phyloP scores from a whole-genome alignment of 73 alveolate species.

The Diophrys sp. region DNA sequence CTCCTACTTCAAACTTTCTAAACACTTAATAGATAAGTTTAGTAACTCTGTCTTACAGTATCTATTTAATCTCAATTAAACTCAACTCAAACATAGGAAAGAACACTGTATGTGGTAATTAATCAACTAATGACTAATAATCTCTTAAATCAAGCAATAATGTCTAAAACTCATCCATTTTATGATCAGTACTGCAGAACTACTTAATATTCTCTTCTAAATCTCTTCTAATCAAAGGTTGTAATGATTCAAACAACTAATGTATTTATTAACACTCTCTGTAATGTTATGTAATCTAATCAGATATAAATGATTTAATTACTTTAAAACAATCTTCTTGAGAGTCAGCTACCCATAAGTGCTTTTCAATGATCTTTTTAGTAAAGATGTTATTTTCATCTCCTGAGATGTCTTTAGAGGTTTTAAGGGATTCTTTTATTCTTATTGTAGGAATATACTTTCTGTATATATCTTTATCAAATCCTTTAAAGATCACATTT shows the following conservation, averaged over 20 bases:
- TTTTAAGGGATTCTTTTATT: conserved; percentile 17
- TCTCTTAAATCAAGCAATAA: conserved; percentile 31
- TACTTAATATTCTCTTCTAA: conserved; percentile 18
- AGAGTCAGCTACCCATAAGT: conserved; percentile 33
- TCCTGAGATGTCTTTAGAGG: conserved; percentile 27
- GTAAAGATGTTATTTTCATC: conserved; percentile 33
- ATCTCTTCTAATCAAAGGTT: conserved; percentile 19
- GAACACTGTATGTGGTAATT: conserved; percentile 40
- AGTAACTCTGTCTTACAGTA: conserved; percentile 23
- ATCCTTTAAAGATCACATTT: conserved; percentile 19
- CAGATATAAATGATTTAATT: conserved; percentile 1
- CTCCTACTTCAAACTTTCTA: conserved; percentile 27
- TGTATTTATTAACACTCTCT: conserved; percentile 28
- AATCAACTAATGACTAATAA: conserved; percentile 14
- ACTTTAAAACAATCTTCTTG: conserved; percentile 28
- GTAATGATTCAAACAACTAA: conserved; percentile 28
- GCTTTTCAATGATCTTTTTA: conserved; percentile 27
- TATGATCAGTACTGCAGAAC: conserved; percentile 20
- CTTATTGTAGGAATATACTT: conserved; percentile 36
- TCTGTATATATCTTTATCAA: conserved; percentile 41
- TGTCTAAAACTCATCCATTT: conserved; percentile 23
- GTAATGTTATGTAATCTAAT: conserved; percentile 14
- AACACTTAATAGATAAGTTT: conserved; percentile 12
- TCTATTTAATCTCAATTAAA: conserved; percentile 15
- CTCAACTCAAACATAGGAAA: conserved; percentile 54